These are phyloP conservation scores for Chalciporus sphaerocephalus DNA, from an alignment of 768 basidiomycete genomes.

Conservation along the genomic window DNA sequence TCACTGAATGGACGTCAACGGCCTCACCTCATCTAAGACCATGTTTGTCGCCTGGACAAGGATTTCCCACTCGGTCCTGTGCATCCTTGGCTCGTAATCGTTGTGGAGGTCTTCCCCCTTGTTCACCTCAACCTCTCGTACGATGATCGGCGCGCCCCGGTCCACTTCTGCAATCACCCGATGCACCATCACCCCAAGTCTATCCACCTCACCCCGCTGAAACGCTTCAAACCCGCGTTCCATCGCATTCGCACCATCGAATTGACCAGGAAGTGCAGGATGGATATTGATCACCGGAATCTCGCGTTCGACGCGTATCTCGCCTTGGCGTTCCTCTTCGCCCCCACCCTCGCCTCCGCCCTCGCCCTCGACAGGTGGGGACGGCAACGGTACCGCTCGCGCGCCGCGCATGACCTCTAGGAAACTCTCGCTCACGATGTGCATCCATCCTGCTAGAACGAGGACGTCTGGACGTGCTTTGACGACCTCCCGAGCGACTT, in stretches of 20 bases:
- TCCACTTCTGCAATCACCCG: slow-evolving; percentile 92
- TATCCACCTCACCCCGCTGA: slow-evolving; percentile 70
- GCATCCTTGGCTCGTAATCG: slow-evolving; percentile 69
- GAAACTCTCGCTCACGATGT: slow-evolving; percentile 82
- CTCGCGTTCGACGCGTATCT: slow-evolving; percentile 12
- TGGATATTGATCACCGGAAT: slow-evolving; percentile 95
- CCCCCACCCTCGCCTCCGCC: background rate
- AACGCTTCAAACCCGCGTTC: slow-evolving; percentile 88
- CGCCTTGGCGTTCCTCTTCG: slow-evolving; percentile 34
- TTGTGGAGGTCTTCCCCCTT: slow-evolving; percentile 67
- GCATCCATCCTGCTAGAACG: slow-evolving; percentile 99
- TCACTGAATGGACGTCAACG: no score
- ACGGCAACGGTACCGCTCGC: slow-evolving; percentile 28
- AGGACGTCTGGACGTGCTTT: slow-evolving; percentile 72
- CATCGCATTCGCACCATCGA: slow-evolving; percentile 92
- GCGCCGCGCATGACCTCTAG: slow-evolving; percentile 53
- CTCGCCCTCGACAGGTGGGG: background rate
- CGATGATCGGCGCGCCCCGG: slow-evolving; percentile 81
- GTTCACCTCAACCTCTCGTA: slow-evolving; percentile 69
- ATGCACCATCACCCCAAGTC: slow-evolving; percentile 90
- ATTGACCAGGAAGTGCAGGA: slow-evolving; percentile 93
- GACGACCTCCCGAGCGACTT: slow-evolving; percentile 68
- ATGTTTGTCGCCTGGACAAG: slow-evolving; percentile 83
- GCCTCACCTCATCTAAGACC: slow-evolving; percentile 54
- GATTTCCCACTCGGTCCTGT: slow-evolving; percentile 80